These are phyloP conservation scores for Suillus fuscotomentosus DNA, from an alignment of 768 basidiomycete species.

Conservation along the genomic window DNA sequence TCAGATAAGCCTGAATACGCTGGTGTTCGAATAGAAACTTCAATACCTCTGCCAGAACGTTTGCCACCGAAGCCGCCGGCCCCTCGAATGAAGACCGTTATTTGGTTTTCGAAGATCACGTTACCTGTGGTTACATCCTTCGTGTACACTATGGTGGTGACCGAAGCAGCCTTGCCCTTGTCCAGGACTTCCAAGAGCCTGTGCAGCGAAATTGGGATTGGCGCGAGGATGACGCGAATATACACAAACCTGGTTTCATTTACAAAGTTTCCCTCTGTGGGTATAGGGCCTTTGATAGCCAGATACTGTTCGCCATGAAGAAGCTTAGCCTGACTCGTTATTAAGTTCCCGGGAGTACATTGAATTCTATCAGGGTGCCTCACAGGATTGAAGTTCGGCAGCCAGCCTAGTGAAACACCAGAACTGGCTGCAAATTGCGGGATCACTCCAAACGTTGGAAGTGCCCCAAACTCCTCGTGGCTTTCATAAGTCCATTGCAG, in stretches of 20 bases:
- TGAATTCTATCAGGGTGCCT: conserved; percentile 21
- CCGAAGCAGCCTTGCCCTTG: conserved; percentile 92
- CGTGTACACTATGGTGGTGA: conserved; percentile 77
- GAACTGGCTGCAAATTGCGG: conserved; percentile 82
- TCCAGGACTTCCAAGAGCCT: conserved; percentile 81
- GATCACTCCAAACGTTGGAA: conserved; percentile 95
- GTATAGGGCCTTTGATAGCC: conserved; percentile 81
- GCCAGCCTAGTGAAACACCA: conserved; percentile 72
- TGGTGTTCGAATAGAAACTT: conserved; percentile 2
- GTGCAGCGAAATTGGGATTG: not conserved
- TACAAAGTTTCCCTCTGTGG: conserved; percentile 77
- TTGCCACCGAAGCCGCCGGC: conserved; percentile 96
- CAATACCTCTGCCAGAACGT: conserved; percentile 72
- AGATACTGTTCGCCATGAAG: conserved; percentile 98
- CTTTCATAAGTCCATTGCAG: conserved; percentile 91
- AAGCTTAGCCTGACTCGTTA: conserved; percentile 71
- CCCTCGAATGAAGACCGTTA: conserved; percentile 89
- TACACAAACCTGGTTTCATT: conserved; percentile 64
- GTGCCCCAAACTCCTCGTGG: conserved; percentile 77
- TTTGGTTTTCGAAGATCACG: conserved; percentile 88
- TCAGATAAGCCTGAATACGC: not conserved
- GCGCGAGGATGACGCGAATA: not conserved
- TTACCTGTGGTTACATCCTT: conserved; percentile 76
- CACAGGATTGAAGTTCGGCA: conserved; percentile 94
- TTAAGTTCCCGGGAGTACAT: not conserved